Base-by-base conservation (phyloP, 768 basidiomycete genomes). In the Cytidiella melzeri region DNA sequence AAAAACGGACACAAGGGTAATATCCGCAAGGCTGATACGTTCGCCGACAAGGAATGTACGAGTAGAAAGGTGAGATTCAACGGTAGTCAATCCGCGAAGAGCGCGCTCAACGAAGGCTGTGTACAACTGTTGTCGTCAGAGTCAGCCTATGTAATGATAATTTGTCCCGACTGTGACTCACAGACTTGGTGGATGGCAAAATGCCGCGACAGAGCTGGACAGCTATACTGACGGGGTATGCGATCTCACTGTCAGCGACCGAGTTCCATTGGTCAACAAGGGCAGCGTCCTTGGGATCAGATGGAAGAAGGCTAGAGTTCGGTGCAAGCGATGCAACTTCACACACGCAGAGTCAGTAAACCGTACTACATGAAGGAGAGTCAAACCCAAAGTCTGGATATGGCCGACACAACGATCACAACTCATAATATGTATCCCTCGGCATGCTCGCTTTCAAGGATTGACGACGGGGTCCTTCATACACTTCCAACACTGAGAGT, bases 41-140 rank as follows among this genome's bases (percentile, higher is more conserved):
- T 99, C 91, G 56, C 84, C 85, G 48, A 92, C 92, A 61, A 98
- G 79, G 79, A 83, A 98, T 41, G 95, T 99, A 62, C 79, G 81
- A 50, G 80, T 74, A 43, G 73, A 64, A 59, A 99, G 81, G 72
- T 88, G 78, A 27, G 69, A 66, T 56, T 99, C 80, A 49, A 98
- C 73, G 55, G 80, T 81, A 34, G 70, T 70, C 43, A 96, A 73
- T 18, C 79, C 69, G 41, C 78, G 74, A 37, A 67, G 54, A 60
- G 83, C 75, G 28, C 74, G 75, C 41, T 87, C 83, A 13, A 69
- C 57, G 49, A 80, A 63, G 41, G 54, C 43, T 43, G 64, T 79
- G 68, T 91, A 87, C 54, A 76, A 64, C 87, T 91, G 55, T 25
- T 41, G 54, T 47, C 11, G 27, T 27, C 18, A 7, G 54, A 24